Evolutionary conservation across 805 yeast genomes (phyloP), one percentile per base, ranked within the genome.

Genomic region (Candida morakotiae): DNA sequence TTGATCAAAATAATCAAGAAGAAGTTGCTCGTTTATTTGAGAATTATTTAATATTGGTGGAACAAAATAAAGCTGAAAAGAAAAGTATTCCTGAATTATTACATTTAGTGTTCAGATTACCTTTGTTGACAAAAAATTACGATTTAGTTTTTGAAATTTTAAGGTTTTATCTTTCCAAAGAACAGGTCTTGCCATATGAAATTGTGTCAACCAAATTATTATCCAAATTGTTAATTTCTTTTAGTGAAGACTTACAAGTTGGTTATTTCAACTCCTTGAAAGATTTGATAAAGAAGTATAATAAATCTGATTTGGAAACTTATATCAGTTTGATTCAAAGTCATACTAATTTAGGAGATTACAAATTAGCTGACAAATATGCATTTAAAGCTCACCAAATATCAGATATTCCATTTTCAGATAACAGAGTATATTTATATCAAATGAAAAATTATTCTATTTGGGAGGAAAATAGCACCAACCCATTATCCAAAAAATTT

Each of bases 1-100:
- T 71, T 10, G 56, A 53, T 17, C 50, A 61, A 5, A 60, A 53
- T 21, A 69, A 75, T 35, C 35, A 62, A 7, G 47, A 51, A 3
- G 55, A 61, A 11, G 55, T 72, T 37, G 44, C 60, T 41, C 41
- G 44, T 2, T 40, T 53, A 34, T 55, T 61, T 23, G 50, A 60
- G 9, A 28, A 60, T 48, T 51, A 47, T 34, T 20, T 46, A 22
- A 38, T 32, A 20, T 37, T 58, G 46, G 58, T 57, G 7, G 37
- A 44, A 7, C 31, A 26, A 10, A 45, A 47, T 11, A 22, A 28
- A 8, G 33, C 51, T 5, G 47, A 43, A 1, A 18, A 44, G 4
- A 4, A 55, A 55, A 20, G 48, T 46, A 1, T 43, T 42, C 8
- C 40, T 60, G 7, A 59, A 56, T 43, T 55, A 16, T 44, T 41